Evolutionary conservation across 192 early-diverging fungal genomes (phyloP), one percentile per base, ranked within the genome.

Genomic region (Podila epigama): DNA sequence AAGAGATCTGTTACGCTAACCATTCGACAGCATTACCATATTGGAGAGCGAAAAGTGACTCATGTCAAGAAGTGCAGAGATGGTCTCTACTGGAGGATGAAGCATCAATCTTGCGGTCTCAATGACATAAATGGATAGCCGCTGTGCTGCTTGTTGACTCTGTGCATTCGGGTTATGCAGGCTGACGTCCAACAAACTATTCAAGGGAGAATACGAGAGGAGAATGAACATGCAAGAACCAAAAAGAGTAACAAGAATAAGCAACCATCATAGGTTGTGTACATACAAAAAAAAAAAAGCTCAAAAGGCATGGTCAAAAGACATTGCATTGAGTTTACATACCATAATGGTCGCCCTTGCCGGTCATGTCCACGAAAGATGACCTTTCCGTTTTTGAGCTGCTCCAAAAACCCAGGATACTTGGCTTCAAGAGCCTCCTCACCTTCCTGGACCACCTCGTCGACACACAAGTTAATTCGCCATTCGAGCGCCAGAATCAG

Each of bases 41-140:
- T 94, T 94, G 34, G 82, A 68, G 80, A 95, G 48, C 13, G 91
- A 84, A 70, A 96, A 95, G 22, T 86, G 84, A 22, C 84, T 89
- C 77, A 95, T 84, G 78, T 96, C 92, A 64, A 96, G 93, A n/a
- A 95, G 63, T 58, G 94, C 80, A 60, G 88, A 89, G 1, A 85
- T 84, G 37, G 90, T 89, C 71, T 92, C 91, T 25, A 84, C 59
- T 9, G 89, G 91, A 28, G 87, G 85, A 18, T 51, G 40, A 25
- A 88, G 81, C 36, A 91, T 70, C 79, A 83, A 58, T 16, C 91
- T 85, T 53, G 85, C 82, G 20, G 89, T 86, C 67, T 92, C 91
- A 83, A 92, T 88, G 60, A 89, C 87, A 73, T 88, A 91, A 58
- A 92, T 85, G 48, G 89, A 79, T 39, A 90, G 72, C 53, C 87